Evolutionary conservation across 1,284 basidiomycete species (phyloP).

Genomic region (Marasmius fiardii): DNA sequence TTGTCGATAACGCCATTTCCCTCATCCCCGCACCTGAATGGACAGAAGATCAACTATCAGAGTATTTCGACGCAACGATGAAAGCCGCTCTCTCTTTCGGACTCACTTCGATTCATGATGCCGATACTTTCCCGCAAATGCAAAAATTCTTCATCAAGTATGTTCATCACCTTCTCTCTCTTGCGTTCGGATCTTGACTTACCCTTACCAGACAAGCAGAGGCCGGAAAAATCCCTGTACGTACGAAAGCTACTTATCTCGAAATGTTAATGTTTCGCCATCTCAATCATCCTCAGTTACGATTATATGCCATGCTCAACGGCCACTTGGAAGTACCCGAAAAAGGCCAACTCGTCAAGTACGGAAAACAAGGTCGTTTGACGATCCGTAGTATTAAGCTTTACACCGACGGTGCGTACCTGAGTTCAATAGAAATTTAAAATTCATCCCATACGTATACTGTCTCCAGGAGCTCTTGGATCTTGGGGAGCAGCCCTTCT

Average conservation of each 20-base stretch:
- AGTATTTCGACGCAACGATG: conserved; percentile 63
- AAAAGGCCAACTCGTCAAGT: neutral
- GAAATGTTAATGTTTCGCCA: neutral
- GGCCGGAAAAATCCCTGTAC: neutral
- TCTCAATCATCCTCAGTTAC: neutral
- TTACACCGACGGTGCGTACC: conserved; percentile 51
- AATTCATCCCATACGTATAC: too few species aligned
- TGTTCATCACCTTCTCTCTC: conserved; percentile 15
- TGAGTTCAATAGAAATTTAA: too few species aligned
- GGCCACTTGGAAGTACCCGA: neutral
- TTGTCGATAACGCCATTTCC: conserved; percentile 73
- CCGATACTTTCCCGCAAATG: conserved; percentile 48
- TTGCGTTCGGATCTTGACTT: conserved; percentile 2
- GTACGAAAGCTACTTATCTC: neutral
- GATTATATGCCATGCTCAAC: neutral
- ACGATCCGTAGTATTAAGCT: conserved; percentile 66
- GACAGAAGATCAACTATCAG: conserved; percentile 53
- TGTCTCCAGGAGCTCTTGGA: conserved; percentile 75
- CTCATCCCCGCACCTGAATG: conserved; percentile 65
- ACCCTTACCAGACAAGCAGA: conserved; percentile 21
- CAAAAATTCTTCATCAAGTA: conserved; percentile 70
- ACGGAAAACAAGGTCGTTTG: conserved; percentile 39
- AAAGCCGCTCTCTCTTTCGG: conserved; percentile 71
- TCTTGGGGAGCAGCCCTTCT: conserved; percentile 89
- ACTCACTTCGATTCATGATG: conserved; percentile 84